A percentile compares a stretch with the other conserved stretches of the same genome.
These are phyloP conservation scores for Fusarium circinatum DNA, from an alignment of 2,329 filamentous ascomycete genomes.

Conservation along the genomic window DNA sequence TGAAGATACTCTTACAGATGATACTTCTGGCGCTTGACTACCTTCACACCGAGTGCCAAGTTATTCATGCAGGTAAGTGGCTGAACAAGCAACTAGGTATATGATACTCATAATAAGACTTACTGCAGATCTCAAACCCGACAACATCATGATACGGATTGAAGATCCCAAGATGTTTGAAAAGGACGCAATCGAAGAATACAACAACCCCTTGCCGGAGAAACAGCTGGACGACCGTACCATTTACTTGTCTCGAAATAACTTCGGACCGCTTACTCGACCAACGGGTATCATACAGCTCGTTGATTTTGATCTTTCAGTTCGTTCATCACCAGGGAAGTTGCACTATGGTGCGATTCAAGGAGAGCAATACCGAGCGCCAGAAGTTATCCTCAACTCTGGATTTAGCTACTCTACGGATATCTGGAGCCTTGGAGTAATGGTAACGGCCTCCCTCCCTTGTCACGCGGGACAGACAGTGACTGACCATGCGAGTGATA, in stretches of 20 bases:
- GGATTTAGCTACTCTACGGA: conserved; percentile 32
- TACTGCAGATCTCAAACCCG: conserved; percentile 29
- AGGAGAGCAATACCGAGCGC: conserved; percentile 30
- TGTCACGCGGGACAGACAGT: rapidly evolving
- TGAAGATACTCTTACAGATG: conserved; percentile 40
- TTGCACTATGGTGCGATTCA: conserved; percentile 23
- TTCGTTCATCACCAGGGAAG: neutral
- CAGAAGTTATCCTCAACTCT: conserved; percentile 37
- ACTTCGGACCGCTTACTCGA: conserved; percentile 25
- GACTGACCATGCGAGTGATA: neutral
- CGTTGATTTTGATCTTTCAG: conserved; percentile 30
- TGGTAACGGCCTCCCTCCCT: conserved; percentile 11
- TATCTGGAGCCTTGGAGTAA: conserved; percentile 40
- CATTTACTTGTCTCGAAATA: conserved; percentile 40
- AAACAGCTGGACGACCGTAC: conserved; percentile 22
- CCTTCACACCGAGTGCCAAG: conserved; percentile 34
- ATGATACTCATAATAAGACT: neutral
- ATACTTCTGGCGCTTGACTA: conserved; percentile 39
- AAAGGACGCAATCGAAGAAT: conserved; percentile 34
- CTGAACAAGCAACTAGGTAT: rapidly evolving
- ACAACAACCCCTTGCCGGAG: conserved; percentile 32
- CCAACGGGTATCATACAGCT: conserved; percentile 35
- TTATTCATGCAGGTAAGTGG: conserved; percentile 34
- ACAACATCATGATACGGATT: conserved; percentile 36
- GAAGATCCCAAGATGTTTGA: conserved; percentile 32